These are phyloP conservation scores for Ceratobasidium sp. DNA, from an alignment of 1,284 basidiomycete genomes.

Conservation along the genomic window DNA sequence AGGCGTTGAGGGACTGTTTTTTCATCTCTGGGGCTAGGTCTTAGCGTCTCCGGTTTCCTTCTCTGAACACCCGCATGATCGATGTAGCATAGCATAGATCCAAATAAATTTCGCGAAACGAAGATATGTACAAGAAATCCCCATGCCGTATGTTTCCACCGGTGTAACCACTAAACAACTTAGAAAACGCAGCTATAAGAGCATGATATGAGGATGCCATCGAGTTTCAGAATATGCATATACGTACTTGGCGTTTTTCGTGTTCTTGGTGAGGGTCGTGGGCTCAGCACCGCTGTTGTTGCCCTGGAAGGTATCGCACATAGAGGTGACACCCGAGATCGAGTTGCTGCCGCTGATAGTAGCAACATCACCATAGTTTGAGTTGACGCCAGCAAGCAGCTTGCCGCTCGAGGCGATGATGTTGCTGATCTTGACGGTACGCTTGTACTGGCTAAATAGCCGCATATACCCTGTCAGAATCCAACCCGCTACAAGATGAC, in stretches of 20 bases:
- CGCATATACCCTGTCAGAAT: neutral
- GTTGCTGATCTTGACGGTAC: conserved; percentile 46
- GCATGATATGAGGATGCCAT: neutral
- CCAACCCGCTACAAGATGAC: too few relatives aligned
- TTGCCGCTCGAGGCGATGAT: conserved; percentile 38
- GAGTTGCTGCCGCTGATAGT: conserved; percentile 34
- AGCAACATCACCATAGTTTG: conserved; percentile 39
- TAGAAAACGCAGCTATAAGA: conserved; percentile 26
- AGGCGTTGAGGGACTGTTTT: neutral
- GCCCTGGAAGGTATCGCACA: conserved; percentile 38
- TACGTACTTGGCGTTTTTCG: conserved; percentile 24
- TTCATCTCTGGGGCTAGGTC: neutral
- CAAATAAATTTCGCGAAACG: neutral
- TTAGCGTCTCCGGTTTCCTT: neutral
- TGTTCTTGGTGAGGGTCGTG: conserved; percentile 28
- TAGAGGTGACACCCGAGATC: conserved; percentile 18
- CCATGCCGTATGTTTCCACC: neutral
- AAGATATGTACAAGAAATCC: neutral
- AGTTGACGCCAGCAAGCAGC: conserved; percentile 39
- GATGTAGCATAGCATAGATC: neutral
- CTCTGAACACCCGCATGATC: neutral
- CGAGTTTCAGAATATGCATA: neutral
- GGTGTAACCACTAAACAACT: neutral
- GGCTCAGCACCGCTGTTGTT: conserved; percentile 34
- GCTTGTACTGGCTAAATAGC: conserved; percentile 42